Percentiles rank a stretch among this genome's conserved stretches.
Evolutionary conservation across 2,329 filamentous ascomycete species (phyloP).

Genomic region (Fusarium sp.): DNA sequence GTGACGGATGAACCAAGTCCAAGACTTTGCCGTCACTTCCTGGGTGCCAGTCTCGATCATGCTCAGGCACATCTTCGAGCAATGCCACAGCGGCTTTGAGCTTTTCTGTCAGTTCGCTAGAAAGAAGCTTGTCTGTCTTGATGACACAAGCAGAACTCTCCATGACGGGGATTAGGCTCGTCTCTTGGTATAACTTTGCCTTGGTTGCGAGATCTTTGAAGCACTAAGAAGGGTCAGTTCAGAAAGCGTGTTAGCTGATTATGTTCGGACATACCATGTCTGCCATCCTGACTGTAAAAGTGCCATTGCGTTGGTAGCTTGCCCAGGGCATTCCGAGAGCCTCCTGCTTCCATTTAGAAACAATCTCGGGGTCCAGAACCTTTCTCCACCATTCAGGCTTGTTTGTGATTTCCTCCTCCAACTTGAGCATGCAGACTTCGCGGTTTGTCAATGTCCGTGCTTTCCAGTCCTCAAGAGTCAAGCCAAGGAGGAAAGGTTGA

Average conservation of each 20-base stretch:
- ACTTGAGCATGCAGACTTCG: conserved; percentile 50
- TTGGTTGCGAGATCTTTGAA: neutral
- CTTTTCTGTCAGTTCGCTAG: neutral
- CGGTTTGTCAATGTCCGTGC: conserved; percentile 32
- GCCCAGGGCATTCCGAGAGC: neutral
- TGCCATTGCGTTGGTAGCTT: neutral
- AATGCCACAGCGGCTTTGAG: neutral
- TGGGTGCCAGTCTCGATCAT: conserved; percentile 13
- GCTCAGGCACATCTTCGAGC: neutral
- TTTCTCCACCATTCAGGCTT: conserved; percentile 52
- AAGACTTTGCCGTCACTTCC: neutral
- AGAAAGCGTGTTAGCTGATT: no score
- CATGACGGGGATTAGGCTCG: neutral
- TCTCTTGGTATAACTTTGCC: neutral
- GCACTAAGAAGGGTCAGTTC: neutral
- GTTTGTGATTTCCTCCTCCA: conserved; percentile 52
- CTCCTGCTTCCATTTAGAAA: neutral
- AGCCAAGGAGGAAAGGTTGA: neutral
- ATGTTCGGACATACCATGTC: neutral
- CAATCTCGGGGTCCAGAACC: conserved; percentile 30
- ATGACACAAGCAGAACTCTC: neutral
- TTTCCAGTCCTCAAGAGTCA: neutral
- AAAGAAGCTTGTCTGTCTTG: neutral
- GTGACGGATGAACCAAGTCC: conserved; percentile 25
- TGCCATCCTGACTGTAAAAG: neutral